A percentile compares a stretch with the other conserved stretches of the same genome.
These are phyloP conservation scores for Aspergillus vadensis DNA, from an alignment of 2,329 filamentous ascomycete genomes.

Conservation along the genomic window DNA sequence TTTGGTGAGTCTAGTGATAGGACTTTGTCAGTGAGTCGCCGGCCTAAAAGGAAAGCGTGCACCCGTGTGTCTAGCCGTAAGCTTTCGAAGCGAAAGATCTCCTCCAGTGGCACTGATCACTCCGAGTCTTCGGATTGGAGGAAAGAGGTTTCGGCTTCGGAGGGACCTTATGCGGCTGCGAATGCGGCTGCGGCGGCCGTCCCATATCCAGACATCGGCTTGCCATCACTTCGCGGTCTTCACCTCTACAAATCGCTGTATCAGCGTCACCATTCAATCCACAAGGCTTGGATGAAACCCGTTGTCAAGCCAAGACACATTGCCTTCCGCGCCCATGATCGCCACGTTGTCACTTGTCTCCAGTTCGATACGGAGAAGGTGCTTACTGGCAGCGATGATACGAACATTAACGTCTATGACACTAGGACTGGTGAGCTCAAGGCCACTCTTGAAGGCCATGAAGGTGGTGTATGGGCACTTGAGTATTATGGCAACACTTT, in stretches of 20 bases:
- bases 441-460: slow-evolving; percentile 84
- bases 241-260: slow-evolving; percentile 97
- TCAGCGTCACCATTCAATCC: slow-evolving; percentile 86
- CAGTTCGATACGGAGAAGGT: slow-evolving; percentile 99
- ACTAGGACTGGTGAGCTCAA: slow-evolving; percentile 88
- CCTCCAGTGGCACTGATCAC: slow-evolving; percentile 46
- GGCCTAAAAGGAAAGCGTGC: slow-evolving; percentile 52
- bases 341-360: slow-evolving; percentile 94
- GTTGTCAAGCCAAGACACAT: slow-evolving; percentile 86
- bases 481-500: slow-evolving; percentile 95
- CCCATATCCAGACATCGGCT: slow-evolving; percentile 76
- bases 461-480: slow-evolving; percentile 95
- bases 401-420: slow-evolving; percentile 96
- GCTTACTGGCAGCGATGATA: slow-evolving; percentile 94
- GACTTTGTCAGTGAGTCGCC: slow-evolving; percentile 31
- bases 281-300: slow-evolving; percentile 83
- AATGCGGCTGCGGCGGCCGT: slow-evolving; percentile 81
- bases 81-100: slow-evolving; percentile 58
- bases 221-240: slow-evolving; percentile 76
- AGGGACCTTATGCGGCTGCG: slow-evolving; percentile 81
- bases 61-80: slow-evolving; percentile 53
- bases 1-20: slow-evolving; percentile 29
- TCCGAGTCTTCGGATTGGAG: slow-evolving; percentile 49
- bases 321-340: slow-evolving; percentile 92
- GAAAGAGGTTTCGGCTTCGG: slow-evolving; percentile 56